Evolutionary conservation across 176 grass and related monocot genomes (phyloP).

Genomic region (Zea mays): DNA sequence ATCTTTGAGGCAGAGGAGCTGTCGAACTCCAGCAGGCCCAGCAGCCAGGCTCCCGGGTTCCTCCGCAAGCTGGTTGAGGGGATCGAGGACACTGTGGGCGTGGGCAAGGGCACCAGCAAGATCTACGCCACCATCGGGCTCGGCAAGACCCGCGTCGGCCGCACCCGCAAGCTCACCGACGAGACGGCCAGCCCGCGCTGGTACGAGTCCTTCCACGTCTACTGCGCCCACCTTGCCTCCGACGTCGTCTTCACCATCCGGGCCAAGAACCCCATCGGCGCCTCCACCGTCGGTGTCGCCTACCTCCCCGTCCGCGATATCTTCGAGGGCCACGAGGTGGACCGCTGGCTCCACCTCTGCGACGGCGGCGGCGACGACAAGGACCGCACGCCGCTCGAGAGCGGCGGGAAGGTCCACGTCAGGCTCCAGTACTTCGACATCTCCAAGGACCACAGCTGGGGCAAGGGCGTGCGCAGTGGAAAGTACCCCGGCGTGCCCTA

Average conservation of each 20-base stretch:
- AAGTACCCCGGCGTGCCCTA: slow-evolving; percentile 66
- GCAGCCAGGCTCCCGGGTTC: slow-evolving; percentile 41
- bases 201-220: slow-evolving; percentile 72
- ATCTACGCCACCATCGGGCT: slow-evolving; percentile 59
- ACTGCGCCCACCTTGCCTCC: slow-evolving; percentile 68
- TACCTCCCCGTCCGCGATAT: slow-evolving; percentile 55
- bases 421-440: slow-evolving; percentile 63
- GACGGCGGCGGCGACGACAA: background rate
- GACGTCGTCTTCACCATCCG: slow-evolving; percentile 64
- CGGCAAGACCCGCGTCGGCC: slow-evolving; percentile 55
- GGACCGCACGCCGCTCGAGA: slow-evolving; percentile 28
- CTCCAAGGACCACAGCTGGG: slow-evolving; percentile 52
- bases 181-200: slow-evolving; percentile 49
- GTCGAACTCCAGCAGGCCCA: slow-evolving; percentile 33
- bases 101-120: slow-evolving; percentile 52
- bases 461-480: slow-evolving; percentile 41
- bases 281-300: slow-evolving; percentile 46
- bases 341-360: slow-evolving; percentile 51
- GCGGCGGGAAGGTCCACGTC: slow-evolving; percentile 48
- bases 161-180: slow-evolving; percentile 50
- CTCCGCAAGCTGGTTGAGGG: slow-evolving; percentile 65
- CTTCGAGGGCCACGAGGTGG: slow-evolving; percentile 36
- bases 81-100: slow-evolving; percentile 61
- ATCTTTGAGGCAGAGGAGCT: slow-evolving; percentile 40
- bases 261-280: slow-evolving; percentile 42